Evolutionary conservation across 106 monocot species (phyloP).

Genomic region (Platanthera guangdongensis): DNA sequence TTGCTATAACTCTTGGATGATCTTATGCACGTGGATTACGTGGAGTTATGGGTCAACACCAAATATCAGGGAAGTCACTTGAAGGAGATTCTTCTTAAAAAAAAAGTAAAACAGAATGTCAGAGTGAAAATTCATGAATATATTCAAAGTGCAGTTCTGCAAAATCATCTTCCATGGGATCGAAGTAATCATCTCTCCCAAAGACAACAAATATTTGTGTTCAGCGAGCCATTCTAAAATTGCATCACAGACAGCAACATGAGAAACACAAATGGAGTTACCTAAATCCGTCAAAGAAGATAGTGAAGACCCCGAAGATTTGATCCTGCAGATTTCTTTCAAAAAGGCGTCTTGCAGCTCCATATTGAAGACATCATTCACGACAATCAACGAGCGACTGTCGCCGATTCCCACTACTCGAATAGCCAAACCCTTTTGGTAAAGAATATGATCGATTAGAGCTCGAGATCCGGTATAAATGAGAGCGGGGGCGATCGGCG

Average conservation of each 20-base stretch:
- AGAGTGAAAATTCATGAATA: neutral
- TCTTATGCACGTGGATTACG: too few species aligned
- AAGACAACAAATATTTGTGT: neutral
- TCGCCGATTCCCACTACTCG: constrained; percentile 77
- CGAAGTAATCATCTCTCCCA: neutral
- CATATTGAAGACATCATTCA: constrained; percentile 30
- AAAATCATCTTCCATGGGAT: neutral
- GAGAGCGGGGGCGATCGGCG: neutral
- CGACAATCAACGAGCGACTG: constrained; percentile 62
- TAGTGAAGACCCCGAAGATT: constrained; percentile 55
- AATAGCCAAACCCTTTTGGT: constrained; percentile 53
- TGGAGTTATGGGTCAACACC: too few species aligned
- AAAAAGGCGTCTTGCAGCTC: constrained; percentile 49
- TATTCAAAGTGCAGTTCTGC: neutral
- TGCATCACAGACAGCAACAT: neutral
- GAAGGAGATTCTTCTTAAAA: neutral
- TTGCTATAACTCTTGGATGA: too few species aligned
- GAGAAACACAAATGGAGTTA: constrained; percentile 4
- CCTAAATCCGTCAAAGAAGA: constrained; percentile 30
- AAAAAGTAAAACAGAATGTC: neutral
- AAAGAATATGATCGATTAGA: neutral
- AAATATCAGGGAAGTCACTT: neutral
- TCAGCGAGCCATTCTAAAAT: neutral
- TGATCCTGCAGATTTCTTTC: constrained; percentile 42
- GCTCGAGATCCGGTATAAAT: neutral